Conservation (phyloP, 2,329 filamentous ascomycete species). For the Fusarium sp. region DNA sequence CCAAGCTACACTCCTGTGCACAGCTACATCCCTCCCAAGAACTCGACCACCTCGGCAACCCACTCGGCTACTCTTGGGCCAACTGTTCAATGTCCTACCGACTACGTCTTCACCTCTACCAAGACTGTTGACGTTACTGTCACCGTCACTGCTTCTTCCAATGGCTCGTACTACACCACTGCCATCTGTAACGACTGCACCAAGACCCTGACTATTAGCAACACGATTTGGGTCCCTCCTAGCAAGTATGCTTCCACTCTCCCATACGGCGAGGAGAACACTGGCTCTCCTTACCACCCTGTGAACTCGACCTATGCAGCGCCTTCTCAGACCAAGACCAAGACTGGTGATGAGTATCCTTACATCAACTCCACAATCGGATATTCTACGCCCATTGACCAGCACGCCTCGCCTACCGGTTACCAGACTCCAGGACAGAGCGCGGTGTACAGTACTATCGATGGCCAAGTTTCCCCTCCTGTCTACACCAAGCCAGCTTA, state of each 20-base stretch:
- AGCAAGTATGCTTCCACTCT: constrained; percentile 28
- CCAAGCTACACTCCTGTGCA: constrained; percentile 17
- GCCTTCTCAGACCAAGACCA: constrained; percentile 16
- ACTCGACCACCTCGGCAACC: constrained; percentile 28
- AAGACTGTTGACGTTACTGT: constrained; percentile 54
- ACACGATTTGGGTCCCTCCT: constrained; percentile 26
- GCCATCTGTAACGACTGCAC: constrained; percentile 28
- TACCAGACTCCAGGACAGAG: constrained; percentile 20
- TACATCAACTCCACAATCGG: constrained; percentile 38
- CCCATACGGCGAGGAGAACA: constrained; percentile 29
- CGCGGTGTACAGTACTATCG: constrained; percentile 16
- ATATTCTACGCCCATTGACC: constrained; percentile 20
- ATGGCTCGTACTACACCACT: constrained; percentile 38
- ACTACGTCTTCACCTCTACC: constrained; percentile 48
- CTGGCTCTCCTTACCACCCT: constrained; percentile 18
- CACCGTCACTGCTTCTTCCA: constrained; percentile 51
- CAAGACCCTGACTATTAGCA: constrained; percentile 22
- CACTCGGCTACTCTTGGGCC: constrained; percentile 24
- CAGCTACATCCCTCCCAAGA: constrained; percentile 22
- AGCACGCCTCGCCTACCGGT: constrained; percentile 11
- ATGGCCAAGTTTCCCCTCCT: constrained; percentile 25
- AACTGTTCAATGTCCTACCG: constrained; percentile 42
- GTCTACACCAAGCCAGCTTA: constrained; percentile 27
- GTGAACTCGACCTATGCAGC: constrained; percentile 26
- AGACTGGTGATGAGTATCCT: constrained; percentile 25